Conservation (phyloP, 129 eudicot species). For the Flaveria robusta region DNA sequence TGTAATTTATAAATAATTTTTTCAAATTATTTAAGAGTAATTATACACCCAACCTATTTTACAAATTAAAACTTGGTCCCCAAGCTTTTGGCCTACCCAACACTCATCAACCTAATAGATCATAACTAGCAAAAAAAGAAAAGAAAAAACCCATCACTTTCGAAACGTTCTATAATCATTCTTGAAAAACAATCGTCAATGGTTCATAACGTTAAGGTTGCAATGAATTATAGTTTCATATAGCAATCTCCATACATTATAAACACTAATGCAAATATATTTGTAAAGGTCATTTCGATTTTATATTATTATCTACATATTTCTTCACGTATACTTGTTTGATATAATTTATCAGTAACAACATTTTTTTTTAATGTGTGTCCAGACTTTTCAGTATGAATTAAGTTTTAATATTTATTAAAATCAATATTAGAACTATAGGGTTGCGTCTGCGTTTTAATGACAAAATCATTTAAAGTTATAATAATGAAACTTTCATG, state of each 20-base stretch:
- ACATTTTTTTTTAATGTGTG: no score
- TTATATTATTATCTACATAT: background rate
- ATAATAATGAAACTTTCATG: no score
- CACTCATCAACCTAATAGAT: slow-evolving; percentile 19
- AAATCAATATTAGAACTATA: no score
- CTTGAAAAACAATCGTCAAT: slow-evolving; percentile 6
- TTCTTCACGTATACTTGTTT: no score
- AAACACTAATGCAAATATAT: background rate
- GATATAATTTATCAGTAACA: background rate
- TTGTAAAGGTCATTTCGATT: no score
- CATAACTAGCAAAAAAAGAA: slow-evolving; percentile 14
- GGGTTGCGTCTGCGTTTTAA: no score
- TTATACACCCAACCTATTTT: background rate
- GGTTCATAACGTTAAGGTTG: background rate
- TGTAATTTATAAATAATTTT: no score
- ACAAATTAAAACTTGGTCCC: slow-evolving; percentile 22
- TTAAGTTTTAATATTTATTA: no score
- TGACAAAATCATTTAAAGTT: no score
- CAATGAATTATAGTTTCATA: slow-evolving; percentile 9
- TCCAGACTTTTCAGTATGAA: no score
- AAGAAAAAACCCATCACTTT: slow-evolving; percentile 27
- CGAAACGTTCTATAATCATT: slow-evolving; percentile 32
- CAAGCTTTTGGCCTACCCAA: slow-evolving; percentile 29
- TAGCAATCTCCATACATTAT: background rate
- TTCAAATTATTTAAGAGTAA: background rate